Percentiles rank a stretch among this genome's conserved stretches.
phyloP scores from a whole-genome alignment of 495 filamentous ascomycete species.

The Penicillium desertorum region DNA sequence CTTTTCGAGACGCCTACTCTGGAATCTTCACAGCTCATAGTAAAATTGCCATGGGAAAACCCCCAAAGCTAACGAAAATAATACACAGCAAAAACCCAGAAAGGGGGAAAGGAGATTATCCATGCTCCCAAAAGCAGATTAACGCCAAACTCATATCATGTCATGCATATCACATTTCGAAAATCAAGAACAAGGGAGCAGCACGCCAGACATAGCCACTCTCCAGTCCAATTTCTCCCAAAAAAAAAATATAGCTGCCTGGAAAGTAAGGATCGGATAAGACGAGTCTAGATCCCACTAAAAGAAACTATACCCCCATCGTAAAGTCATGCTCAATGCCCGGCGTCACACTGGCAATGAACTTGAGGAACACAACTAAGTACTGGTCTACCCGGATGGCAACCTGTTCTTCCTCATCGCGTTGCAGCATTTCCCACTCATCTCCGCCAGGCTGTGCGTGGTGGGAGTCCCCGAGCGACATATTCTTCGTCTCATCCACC shows the following conservation, averaged over 20 bases:
- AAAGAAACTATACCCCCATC: conserved; percentile 72
- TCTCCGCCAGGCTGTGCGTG: conserved; percentile 66
- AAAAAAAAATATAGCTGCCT: conserved; percentile 2
- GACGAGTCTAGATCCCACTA: neutral
- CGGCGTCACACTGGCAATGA: conserved; percentile 94
- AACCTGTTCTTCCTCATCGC: conserved; percentile 71
- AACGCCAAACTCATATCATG: conserved; percentile 25
- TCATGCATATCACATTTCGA: conserved; percentile 24
- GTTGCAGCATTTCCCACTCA: conserved; percentile 83
- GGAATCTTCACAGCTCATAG: neutral
- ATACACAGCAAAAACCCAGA: conserved; percentile 10
- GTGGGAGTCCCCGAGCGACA: conserved; percentile 43
- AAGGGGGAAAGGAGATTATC: neutral
- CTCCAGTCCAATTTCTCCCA: conserved; percentile 4
- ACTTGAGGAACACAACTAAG: conserved; percentile 95
- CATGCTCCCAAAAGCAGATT: conserved; percentile 15
- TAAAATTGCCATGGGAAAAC: neutral
- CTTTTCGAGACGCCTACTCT: conserved; percentile 5
- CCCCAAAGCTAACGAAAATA: conserved; percentile 2
- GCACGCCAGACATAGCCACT: neutral
- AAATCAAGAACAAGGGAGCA: neutral
- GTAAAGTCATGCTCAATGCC: conserved; percentile 98
- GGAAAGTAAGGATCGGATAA: neutral
- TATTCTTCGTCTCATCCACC: conserved; percentile 57
- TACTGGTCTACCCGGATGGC: conserved; percentile 98